These are phyloP conservation scores for Biscogniauxia marginata DNA, from an alignment of 2,329 filamentous ascomycete genomes.

Conservation along the genomic window DNA sequence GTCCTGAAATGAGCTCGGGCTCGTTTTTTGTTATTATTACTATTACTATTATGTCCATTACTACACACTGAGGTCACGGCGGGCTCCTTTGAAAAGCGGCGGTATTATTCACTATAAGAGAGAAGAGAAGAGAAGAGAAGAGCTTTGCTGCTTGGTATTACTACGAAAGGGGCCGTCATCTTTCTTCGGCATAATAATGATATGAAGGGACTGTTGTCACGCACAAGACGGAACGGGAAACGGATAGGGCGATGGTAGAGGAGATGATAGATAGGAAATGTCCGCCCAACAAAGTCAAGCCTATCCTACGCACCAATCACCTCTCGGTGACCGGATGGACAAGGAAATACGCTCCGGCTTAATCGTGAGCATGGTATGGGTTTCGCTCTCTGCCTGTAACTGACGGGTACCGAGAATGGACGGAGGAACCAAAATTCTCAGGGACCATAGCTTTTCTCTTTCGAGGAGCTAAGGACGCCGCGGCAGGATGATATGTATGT, in stretches of 20 bases:
- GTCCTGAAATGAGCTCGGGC: slow-evolving; percentile 88
- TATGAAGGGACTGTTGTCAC: neutral
- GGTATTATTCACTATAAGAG: neutral
- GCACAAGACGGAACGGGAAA: neutral
- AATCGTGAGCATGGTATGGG: slow-evolving; percentile 74
- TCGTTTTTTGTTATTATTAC: neutral
- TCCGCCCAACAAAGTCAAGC: slow-evolving; percentile 96
- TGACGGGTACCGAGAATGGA: slow-evolving; percentile 81
- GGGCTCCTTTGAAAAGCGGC: too few relatives aligned
- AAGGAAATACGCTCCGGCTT: slow-evolving; percentile 95
- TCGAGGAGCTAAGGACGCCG: slow-evolving; percentile 49
- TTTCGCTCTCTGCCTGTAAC: slow-evolving; percentile 72
- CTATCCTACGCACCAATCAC: slow-evolving; percentile 78
- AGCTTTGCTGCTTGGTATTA: neutral
- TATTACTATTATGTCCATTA: too few relatives aligned
- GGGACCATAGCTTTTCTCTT: slow-evolving; percentile 53
- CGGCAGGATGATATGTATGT: slow-evolving; percentile 39
- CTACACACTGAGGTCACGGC: too few relatives aligned
- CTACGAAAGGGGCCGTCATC: neutral
- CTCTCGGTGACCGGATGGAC: slow-evolving; percentile 78
- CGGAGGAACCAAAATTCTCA: slow-evolving; percentile 55
- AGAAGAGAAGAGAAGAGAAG: neutral
- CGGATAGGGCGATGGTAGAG: neutral
- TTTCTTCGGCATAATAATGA: neutral
- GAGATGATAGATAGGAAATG: slow-evolving; percentile 43